Evolutionary conservation across 2,329 filamentous ascomycete species (phyloP).

Genomic region (Cercospora sp.): DNA sequence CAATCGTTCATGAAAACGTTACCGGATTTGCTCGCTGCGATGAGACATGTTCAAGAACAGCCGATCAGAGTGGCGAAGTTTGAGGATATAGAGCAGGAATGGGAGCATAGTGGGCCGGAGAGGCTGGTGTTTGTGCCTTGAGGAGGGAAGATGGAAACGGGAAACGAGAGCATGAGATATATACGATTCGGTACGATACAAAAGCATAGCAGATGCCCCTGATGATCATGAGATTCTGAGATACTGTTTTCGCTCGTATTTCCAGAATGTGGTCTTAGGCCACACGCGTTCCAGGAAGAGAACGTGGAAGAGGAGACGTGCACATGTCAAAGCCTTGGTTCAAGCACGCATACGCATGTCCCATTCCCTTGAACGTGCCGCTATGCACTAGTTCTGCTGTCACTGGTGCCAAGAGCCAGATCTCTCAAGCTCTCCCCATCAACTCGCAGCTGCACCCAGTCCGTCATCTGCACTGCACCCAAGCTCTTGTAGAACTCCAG

Average conservation of each 20-base stretch:
- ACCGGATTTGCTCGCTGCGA: constrained; percentile 28
- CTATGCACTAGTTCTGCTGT: neutral
- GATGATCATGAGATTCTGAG: neutral
- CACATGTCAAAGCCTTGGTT: no score
- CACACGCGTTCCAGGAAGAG: no score
- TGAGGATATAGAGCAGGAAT: constrained; percentile 31
- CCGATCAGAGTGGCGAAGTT: constrained; percentile 30
- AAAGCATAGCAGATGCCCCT: neutral
- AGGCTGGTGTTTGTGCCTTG: constrained; percentile 32
- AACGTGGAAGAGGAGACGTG: no score
- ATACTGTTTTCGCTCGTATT: neutral
- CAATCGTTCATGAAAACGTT: constrained; percentile 28
- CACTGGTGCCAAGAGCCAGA: constrained; percentile 47
- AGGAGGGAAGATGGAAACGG: neutral
- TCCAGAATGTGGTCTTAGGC: no score
- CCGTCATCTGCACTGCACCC: constrained; percentile 66
- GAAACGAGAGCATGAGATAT: neutral
- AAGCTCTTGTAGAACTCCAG: constrained; percentile 74
- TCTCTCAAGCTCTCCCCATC: constrained; percentile 65
- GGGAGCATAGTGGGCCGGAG: constrained; percentile 28
- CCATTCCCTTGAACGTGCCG: no score
- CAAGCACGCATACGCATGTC: no score
- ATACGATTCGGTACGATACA: neutral
- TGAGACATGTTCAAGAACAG: constrained; percentile 28
- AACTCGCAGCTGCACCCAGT: constrained; percentile 75